Evolutionary conservation across 768 basidiomycete genomes (phyloP).

Genomic region (Macrolepiota dolichaula): DNA sequence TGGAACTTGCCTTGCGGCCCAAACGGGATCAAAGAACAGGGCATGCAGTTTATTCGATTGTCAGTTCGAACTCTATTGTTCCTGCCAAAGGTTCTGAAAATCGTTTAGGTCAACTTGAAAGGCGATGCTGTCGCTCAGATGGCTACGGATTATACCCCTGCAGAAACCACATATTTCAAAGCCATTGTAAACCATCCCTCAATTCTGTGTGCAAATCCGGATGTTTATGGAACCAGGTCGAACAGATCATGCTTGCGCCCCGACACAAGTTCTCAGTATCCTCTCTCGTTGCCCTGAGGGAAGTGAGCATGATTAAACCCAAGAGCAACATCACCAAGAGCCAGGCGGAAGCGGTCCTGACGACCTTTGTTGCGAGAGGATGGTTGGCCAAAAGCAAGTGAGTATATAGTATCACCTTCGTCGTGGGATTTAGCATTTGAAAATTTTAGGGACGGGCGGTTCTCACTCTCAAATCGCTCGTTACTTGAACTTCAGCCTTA

Average conservation of each 20-base stretch:
- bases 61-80: slow-evolving; percentile 29
- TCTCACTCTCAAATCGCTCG: slow-evolving; percentile 72
- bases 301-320: slow-evolving; percentile 55
- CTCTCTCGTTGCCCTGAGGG: slow-evolving; percentile 72
- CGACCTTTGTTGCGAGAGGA: slow-evolving; percentile 80
- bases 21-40: slow-evolving; percentile 64
- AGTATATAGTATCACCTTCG: slow-evolving; percentile 26
- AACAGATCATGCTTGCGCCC: slow-evolving; percentile 84
- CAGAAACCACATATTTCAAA: slow-evolving; percentile 84
- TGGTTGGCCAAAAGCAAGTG: slow-evolving; percentile 77
- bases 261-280: slow-evolving; percentile 72
- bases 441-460: slow-evolving; percentile 55
- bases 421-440: neutral
- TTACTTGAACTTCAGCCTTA: slow-evolving; percentile 73
- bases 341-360: slow-evolving; percentile 68
- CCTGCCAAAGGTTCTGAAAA: neutral
- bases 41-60: slow-evolving; percentile 63
- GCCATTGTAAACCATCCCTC: slow-evolving; percentile 53
- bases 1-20: slow-evolving; percentile 72
- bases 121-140: slow-evolving; percentile 81
- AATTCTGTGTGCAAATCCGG: neutral
- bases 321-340: slow-evolving; percentile 67
- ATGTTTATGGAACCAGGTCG: slow-evolving; percentile 47
- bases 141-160: slow-evolving; percentile 77
- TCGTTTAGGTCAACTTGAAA: slow-evolving; percentile 67